Evolutionary conservation across 176 grass and related monocot genomes (phyloP).

Genomic region (Triticum monococcum): DNA sequence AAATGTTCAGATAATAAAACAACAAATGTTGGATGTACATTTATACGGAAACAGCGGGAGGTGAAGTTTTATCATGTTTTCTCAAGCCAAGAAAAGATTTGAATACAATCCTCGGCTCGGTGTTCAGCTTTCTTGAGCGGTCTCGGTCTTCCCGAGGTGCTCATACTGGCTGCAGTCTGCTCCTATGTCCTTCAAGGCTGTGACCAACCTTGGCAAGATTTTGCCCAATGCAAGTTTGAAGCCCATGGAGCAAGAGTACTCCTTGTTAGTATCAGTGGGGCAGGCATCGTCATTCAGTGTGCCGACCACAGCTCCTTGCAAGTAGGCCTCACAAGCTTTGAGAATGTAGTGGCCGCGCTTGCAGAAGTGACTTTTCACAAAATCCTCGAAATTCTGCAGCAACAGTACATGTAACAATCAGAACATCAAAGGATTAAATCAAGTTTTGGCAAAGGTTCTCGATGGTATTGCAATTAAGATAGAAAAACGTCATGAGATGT

Average conservation of each 20-base stretch:
- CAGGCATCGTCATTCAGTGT: constrained; percentile 70
- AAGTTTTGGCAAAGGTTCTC: constrained; percentile 8
- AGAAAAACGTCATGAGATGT: neutral
- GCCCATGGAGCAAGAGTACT: constrained; percentile 73
- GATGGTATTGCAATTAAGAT: neutral
- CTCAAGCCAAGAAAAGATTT: constrained; percentile 22
- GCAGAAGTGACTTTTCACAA: constrained; percentile 72
- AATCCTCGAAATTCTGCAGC: constrained; percentile 85
- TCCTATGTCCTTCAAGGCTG: constrained; percentile 60
- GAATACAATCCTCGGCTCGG: neutral
- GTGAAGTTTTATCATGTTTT: constrained; percentile 39
- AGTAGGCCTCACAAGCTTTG: constrained; percentile 90
- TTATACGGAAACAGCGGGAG: constrained; percentile 33
- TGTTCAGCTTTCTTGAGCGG: constrained; percentile 44
- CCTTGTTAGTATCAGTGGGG: constrained; percentile 60
- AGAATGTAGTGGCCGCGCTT: constrained; percentile 79
- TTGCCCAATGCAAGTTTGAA: constrained; percentile 90
- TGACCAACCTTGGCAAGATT: constrained; percentile 72
- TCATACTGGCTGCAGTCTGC: constrained; percentile 70
- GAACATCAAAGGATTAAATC: neutral
- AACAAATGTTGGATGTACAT: constrained; percentile 51
- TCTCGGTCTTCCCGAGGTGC: constrained; percentile 56
- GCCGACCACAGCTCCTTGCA: constrained; percentile 71
- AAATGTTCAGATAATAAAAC: constrained; percentile 48
- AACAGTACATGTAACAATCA: constrained; percentile 18